Conservation (phyloP, 2,329 filamentous ascomycete genomes). For the Septoria petroselini region DNA sequence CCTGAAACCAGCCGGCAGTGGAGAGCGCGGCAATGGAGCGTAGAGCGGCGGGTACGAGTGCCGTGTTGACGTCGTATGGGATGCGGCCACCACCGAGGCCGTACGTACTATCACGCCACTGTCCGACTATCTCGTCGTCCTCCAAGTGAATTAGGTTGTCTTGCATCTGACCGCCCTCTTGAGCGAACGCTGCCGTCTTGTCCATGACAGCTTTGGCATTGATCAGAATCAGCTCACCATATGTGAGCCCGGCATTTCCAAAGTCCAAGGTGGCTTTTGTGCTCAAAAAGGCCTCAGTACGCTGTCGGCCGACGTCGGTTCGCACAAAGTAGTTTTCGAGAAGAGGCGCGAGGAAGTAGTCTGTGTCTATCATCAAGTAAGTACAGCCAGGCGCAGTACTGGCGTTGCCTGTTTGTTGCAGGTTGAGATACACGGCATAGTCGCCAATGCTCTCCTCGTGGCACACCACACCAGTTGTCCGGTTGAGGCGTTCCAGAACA, state of each 20-base stretch:
- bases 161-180: conserved; percentile 45
- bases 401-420: conserved; percentile 49
- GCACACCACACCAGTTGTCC: conserved; percentile 58
- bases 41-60: conserved; percentile 60
- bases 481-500: conserved; percentile 60
- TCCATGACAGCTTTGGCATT: conserved; percentile 60
- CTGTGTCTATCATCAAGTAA: conserved; percentile 54
- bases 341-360: conserved; percentile 58
- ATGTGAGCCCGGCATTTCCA: conserved; percentile 54
- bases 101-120: conserved; percentile 62
- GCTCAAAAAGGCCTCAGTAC: conserved; percentile 40
- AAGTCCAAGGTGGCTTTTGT: conserved; percentile 50
- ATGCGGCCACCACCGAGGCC: conserved; percentile 61
- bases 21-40: conserved; percentile 56
- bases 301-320: conserved; percentile 42
- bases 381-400: conserved; percentile 51
- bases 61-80: conserved; percentile 65
- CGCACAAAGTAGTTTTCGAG: conserved; percentile 59
- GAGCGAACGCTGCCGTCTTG: conserved; percentile 53
- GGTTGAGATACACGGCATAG: conserved; percentile 60
- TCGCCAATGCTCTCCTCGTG: conserved; percentile 66
- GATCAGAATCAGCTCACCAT: conserved; percentile 50
- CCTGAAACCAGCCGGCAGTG: conserved; percentile 50
- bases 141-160: conserved; percentile 60
- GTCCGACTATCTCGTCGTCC: conserved; percentile 53